Conservation (phyloP, 176 grass and related monocot genomes). For the Musa troglodytarum region DNA sequence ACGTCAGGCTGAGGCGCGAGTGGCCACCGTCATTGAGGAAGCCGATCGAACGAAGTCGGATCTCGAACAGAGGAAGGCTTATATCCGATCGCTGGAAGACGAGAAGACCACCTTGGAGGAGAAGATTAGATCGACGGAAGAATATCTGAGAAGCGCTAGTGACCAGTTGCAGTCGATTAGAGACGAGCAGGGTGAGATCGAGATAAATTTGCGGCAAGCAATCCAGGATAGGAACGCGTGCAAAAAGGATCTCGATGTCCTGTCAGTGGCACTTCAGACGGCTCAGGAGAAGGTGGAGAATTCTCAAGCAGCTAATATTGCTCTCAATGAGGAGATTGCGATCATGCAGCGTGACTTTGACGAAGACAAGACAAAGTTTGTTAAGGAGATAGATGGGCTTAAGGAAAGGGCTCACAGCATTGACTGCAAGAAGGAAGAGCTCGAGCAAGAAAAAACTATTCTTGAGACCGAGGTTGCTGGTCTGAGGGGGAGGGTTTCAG, state of each 20-base stretch:
- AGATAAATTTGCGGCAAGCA: neutral
- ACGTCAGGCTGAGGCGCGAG: neutral
- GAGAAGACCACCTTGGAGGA: neutral
- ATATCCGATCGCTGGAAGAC: neutral
- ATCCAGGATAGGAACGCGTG: neutral
- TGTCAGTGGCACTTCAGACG: neutral
- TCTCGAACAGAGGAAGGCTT: neutral
- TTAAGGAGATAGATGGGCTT: neutral
- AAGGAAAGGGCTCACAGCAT: neutral
- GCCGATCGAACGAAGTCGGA: neutral
- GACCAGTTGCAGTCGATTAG: neutral
- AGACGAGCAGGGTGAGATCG: neutral
- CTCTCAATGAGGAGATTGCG: neutral
- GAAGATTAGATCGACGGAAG: neutral
- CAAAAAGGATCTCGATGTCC: neutral
- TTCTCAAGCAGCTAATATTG: neutral
- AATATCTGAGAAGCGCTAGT: neutral
- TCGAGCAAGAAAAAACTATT: conserved; percentile 13
- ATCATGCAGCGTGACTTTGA: neutral
- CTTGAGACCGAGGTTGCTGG: conserved; percentile 30
- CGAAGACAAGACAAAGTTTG: neutral
- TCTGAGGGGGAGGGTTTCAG: neutral
- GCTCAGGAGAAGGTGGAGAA: neutral
- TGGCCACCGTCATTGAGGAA: conserved; percentile 11
- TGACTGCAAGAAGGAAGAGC: neutral